Conservation (phyloP, 768 basidiomycete genomes). For the Trametes cinnabarina region DNA sequence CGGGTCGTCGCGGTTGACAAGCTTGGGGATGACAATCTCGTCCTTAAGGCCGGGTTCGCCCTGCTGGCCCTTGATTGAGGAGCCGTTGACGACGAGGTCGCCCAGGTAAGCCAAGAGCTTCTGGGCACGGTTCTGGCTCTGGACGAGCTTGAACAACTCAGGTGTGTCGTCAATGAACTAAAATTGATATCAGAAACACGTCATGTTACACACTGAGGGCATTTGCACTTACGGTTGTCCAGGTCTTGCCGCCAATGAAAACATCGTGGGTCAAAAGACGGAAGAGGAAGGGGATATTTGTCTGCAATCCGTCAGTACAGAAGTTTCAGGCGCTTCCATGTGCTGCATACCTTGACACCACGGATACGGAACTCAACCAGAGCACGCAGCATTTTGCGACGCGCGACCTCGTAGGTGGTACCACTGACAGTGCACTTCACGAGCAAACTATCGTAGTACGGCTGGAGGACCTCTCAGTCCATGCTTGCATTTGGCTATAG, state of each 20-base stretch:
- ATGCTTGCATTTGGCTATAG: neutral
- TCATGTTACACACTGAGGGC: neutral
- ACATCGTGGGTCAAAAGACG: slow-evolving; percentile 94
- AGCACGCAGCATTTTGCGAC: slow-evolving; percentile 98
- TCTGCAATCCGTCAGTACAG: slow-evolving; percentile 45
- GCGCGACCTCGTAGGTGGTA: slow-evolving; percentile 97
- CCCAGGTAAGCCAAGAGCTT: slow-evolving; percentile 96
- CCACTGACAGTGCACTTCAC: slow-evolving; percentile 96
- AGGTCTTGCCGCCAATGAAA: slow-evolving; percentile 95
- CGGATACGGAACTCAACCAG: slow-evolving; percentile 99
- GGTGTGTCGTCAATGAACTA: slow-evolving; percentile 99
- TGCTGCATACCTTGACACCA: slow-evolving; percentile 79
- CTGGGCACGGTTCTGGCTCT: slow-evolving; percentile 97
- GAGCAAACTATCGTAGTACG: slow-evolving; percentile 96
- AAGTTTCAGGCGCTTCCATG: no score
- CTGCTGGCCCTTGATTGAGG: slow-evolving; percentile 93
- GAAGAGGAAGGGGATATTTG: slow-evolving; percentile 99
- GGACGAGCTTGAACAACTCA: slow-evolving; percentile 98
- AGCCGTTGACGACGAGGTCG: slow-evolving; percentile 96
- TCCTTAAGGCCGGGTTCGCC: slow-evolving; percentile 94
- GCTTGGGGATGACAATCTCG: slow-evolving; percentile 79
- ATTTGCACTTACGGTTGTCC: slow-evolving; percentile 74
- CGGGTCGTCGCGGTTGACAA: slow-evolving; percentile 77
- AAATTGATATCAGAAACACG: neutral
- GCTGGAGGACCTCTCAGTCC: no score